A percentile compares a stretch with the other conserved stretches of the same genome.
phyloP scores from a whole-genome alignment of 768 basidiomycete species.

The Suillus bovinus region DNA sequence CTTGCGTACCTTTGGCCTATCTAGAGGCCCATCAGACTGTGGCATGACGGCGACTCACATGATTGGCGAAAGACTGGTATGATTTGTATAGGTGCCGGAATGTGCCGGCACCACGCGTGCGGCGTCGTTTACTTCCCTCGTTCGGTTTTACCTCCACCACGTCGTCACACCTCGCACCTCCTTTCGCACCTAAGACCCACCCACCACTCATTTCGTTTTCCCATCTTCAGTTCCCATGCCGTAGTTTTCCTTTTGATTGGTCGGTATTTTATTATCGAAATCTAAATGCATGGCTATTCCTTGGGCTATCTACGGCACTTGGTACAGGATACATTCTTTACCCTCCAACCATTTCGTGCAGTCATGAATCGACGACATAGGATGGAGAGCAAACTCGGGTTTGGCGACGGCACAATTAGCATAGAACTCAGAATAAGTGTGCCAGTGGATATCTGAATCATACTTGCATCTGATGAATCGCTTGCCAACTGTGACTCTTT shows the following conservation, averaged over 20 bases:
- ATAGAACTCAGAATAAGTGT: conserved; percentile 31
- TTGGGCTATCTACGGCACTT: not conserved
- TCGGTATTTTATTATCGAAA: too few species aligned
- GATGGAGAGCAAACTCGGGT: conserved; percentile 23
- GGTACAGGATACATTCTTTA: not conserved
- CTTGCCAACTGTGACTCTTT: not conserved
- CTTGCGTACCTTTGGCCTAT: not conserved
- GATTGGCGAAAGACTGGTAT: not conserved
- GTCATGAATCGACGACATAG: conserved; percentile 19
- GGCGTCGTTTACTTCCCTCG: too few species aligned
- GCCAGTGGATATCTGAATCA: conserved; percentile 5
- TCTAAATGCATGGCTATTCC: too few species aligned
- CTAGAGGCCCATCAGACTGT: not conserved
- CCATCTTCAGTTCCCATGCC: too few species aligned
- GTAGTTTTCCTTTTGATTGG: too few species aligned
- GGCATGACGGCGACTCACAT: not conserved
- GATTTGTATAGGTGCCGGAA: too few species aligned
- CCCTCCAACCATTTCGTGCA: not conserved
- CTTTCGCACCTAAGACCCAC: too few species aligned
- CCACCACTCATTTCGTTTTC: too few species aligned
- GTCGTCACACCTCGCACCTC: too few species aligned
- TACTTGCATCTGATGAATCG: not conserved
- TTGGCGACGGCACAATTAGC: conserved; percentile 32
- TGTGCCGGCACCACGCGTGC: too few species aligned
- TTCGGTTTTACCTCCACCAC: too few species aligned